Base-by-base conservation (phyloP, 1,284 basidiomycete species). In the Agaricales sp. region DNA sequence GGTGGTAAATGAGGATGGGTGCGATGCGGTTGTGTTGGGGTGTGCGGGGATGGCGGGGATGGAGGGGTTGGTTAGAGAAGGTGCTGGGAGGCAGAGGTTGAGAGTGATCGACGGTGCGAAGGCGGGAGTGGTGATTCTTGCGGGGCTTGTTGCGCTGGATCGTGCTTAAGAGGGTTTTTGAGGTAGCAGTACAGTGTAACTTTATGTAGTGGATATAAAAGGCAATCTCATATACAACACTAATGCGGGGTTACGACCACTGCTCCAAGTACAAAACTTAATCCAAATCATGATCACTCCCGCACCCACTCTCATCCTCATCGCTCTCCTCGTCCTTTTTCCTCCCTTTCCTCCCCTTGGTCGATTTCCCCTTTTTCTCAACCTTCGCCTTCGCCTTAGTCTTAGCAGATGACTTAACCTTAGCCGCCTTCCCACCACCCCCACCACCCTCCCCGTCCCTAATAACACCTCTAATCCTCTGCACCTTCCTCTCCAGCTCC, bases 1-100 rank as follows among this genome's bases (percentile, higher is more conserved):
- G 30, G 57, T 53, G 46, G 58, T 66, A 19, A 64, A 58, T 1
- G 50, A 46, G 20, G 50, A 57, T 43, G 66, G 65, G 11, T 59
- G 58, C 1, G 65, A 66, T 51, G 63, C 66, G 2, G 60, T 68
- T 37, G 55, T 67, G 41, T 49, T 67, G 21, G 66, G 65, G 19
- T 67, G 66, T 51, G 65, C 62, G 46, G 59, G 62, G 19, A 67
- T 67, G 64, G 59, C 61, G 11, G 65, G 66, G 3, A 67, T 65
- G 63, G 65, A 67, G 52, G 48, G 48, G 2, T 30, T 66, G 2
- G 60, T 67, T 6, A 55, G 59, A 37, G 44, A 57, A 47, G 60
- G 60, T 3, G 60, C 57, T n/a, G 62, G 60, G 14, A 49, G 59
- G 8, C 35, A 35, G 2, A 49, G 56, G 23, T 59, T 65, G 12